Base-by-base conservation (phyloP, 176 grass and related monocot species). In the Cymbopogon citratus region DNA sequence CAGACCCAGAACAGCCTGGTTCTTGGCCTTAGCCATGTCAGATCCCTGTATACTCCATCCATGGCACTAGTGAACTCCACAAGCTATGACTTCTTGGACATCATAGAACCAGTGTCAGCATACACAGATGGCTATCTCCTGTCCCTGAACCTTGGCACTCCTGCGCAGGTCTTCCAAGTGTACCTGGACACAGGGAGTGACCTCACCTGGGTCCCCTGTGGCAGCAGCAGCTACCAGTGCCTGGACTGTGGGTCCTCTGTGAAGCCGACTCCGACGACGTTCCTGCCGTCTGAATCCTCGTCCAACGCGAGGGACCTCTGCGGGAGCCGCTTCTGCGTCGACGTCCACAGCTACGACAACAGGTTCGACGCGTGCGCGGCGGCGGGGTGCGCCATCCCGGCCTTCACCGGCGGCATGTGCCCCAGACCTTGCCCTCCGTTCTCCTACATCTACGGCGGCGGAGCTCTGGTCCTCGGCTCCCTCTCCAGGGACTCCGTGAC, bases 161-260 rank as follows among this genome's bases (percentile, higher is more conserved):
- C 89, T 5, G 76, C 81, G 48, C 85, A 91, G 67, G 54, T 84
- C 18, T 67, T 91, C 52, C 89, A 81, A 14, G 85, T 87, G 41
- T 91, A 84, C 76, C 29, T 87, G 80, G 89, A 87, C 81, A 91
- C 85, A 3, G 89, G 89, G 24, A 91, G 85, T 60, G 89, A 84
- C 56, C 89, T 91, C 56, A 84, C 77, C 3, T 91, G 89, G 89
- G 89, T 91, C 8, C 85, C 89, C 19, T 91, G 89, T 51, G 77
- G 89, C 77, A 81, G 60, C 13, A 82, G 25, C 41, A 72, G 57
- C 73, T 88, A 87, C 40, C 44, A 79, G 70, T 85, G 86, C 40
- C 8, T 79, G 9, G 78, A 88, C 2, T 86, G 90, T 63, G 86
- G 76, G 36, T 23, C 27, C 63, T 15, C 15, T 28, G 69, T 64